A percentile compares a stretch with the other conserved stretches of the same genome.
Conservation (phyloP, 2,329 filamentous ascomycete genomes). For the Stagonosporopsis chrysanthemi region DNA sequence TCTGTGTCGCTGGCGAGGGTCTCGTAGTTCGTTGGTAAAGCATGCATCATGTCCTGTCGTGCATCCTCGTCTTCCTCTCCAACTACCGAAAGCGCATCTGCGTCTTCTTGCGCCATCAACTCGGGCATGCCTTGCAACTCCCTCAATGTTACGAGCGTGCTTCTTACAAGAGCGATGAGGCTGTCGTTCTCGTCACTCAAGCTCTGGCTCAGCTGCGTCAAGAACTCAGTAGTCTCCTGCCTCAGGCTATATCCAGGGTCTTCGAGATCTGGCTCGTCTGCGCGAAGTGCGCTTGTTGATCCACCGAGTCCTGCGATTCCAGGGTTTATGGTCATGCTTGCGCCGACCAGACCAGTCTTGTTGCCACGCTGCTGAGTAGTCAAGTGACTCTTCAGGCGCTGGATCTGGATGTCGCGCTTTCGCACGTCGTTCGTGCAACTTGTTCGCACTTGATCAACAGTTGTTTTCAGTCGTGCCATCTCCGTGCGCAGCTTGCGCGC, state of each 20-base stretch:
- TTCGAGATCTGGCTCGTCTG: conserved; percentile 60
- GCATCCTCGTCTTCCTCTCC: conserved; percentile 44
- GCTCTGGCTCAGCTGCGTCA: conserved; percentile 82
- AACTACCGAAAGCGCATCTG: conserved; percentile 37
- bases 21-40: conserved; percentile 69
- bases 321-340: conserved; percentile 58
- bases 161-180: conserved; percentile 74
- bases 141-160: conserved; percentile 74
- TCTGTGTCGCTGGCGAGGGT: conserved; percentile 76
- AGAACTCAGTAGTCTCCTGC: conserved; percentile 88
- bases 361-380: conserved; percentile 66
- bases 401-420: conserved; percentile 87
- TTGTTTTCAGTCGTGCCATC: conserved; percentile 76
- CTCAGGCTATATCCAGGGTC: conserved; percentile 73
- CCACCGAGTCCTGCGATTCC: conserved; percentile 38
- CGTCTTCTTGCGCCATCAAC: conserved; percentile 34
- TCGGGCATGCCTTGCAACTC: conserved; percentile 65
- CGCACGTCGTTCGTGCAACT: conserved; percentile 91
- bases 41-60: conserved; percentile 49
- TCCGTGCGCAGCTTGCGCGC: conserved; percentile 85
- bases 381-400: conserved; percentile 86
- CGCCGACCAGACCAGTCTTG: conserved; percentile 55
- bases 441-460: conserved; percentile 81
- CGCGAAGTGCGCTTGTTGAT: conserved; percentile 56
- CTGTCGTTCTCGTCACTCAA: conserved; percentile 93